phyloP scores from a whole-genome alignment of 2,329 filamentous ascomycete species.

The Sporothrix sp. region DNA sequence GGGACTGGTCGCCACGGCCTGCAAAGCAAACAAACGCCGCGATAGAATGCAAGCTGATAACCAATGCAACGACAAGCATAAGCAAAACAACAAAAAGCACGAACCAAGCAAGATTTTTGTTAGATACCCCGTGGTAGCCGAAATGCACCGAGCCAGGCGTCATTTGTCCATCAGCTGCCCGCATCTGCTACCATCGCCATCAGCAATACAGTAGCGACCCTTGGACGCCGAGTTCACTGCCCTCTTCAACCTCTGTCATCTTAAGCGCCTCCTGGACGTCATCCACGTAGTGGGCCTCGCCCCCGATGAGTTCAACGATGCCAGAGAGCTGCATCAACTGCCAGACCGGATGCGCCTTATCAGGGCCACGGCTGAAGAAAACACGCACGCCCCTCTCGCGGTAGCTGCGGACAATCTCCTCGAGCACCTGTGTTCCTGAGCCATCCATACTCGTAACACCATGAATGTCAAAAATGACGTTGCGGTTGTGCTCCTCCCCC shows the following conservation, averaged over 20 bases:
- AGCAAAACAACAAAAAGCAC: too few species aligned
- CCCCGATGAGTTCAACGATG: constrained; percentile 76
- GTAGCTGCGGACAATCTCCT: constrained; percentile 79
- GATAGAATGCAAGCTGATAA: too few species aligned
- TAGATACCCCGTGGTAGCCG: too few species aligned
- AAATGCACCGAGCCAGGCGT: too few species aligned
- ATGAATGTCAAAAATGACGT: constrained; percentile 94
- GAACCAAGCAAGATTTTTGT: too few species aligned
- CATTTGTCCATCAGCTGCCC: too few species aligned
- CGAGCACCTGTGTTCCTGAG: constrained; percentile 81
- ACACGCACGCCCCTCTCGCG: constrained; percentile 65
- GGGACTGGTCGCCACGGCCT: too few species aligned
- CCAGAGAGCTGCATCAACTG: constrained; percentile 66
- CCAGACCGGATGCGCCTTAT: constrained; percentile 50
- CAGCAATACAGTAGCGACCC: not conserved
- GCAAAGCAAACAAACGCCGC: too few species aligned
- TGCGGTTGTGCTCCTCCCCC: constrained; percentile 70
- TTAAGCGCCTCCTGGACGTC: constrained; percentile 78
- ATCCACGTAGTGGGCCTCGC: constrained; percentile 65
- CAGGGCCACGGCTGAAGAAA: constrained; percentile 57
- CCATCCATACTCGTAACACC: constrained; percentile 94
- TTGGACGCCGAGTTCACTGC: constrained; percentile 13
- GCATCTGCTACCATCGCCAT: not conserved
- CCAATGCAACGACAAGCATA: too few species aligned
- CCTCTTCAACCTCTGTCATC: constrained; percentile 63